Percentiles rank a stretch among this genome's conserved stretches.
phyloP scores from a whole-genome alignment of 176 grass and related monocot species.

The Phoenix roebelenii region DNA sequence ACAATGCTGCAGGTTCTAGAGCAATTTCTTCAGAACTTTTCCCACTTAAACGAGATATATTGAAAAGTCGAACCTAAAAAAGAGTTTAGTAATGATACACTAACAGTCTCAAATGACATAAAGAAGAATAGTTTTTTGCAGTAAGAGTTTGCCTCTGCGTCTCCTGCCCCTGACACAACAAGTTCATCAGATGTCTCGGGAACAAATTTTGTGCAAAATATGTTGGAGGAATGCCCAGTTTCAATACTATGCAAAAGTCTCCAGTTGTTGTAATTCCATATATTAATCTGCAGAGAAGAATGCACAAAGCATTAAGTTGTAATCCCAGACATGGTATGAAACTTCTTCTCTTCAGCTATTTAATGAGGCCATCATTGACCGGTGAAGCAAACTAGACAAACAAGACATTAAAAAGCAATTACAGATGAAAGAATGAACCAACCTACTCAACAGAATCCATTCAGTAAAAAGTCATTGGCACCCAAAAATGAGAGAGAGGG shows the following conservation, averaged over 20 bases:
- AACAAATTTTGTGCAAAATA: constrained; percentile 94
- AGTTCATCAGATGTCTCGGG: constrained; percentile 86
- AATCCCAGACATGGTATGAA: too few relatives aligned
- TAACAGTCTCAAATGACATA: constrained; percentile 1
- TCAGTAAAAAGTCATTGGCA: too few relatives aligned
- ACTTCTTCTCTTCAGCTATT: not conserved
- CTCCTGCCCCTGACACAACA: constrained; percentile 83
- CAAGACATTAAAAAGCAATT: not conserved
- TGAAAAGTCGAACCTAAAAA: constrained; percentile 88
- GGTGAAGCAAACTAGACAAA: not conserved
- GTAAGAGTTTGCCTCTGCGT: constrained; percentile 51
- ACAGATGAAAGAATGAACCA: too few relatives aligned
- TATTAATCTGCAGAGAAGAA: constrained; percentile 57
- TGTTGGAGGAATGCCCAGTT: constrained; percentile 76
- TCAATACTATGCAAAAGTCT: constrained; percentile 74
- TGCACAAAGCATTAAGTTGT: not conserved
- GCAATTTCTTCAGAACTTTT: constrained; percentile 57
- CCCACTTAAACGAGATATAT: constrained; percentile 62
- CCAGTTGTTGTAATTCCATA: constrained; percentile 71
- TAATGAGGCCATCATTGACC: not conserved
- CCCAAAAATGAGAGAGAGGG: too few relatives aligned
- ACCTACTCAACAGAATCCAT: too few relatives aligned
- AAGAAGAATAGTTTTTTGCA: not conserved
- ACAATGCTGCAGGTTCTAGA: constrained; percentile 58
- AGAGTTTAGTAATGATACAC: constrained; percentile 20